Evolutionary conservation across 805 yeast genomes (phyloP), one percentile per base, ranked within the genome.

Genomic region (Debaryomyces maramus): DNA sequence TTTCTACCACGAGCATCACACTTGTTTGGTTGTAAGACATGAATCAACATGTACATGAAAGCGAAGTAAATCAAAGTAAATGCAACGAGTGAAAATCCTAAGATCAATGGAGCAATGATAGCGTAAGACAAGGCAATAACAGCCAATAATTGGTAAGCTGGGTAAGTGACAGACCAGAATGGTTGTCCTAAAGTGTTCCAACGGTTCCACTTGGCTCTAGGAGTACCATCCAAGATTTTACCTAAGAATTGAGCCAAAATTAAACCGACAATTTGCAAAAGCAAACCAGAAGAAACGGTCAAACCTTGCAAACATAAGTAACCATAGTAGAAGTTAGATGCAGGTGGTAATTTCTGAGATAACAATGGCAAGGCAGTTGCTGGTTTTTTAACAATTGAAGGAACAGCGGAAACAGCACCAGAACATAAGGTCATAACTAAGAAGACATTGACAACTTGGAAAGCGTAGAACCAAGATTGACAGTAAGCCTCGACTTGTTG

Each of bases 121-220:
- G 96, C 70, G 64, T 91, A 91, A 42, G 81, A 75, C 38, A 90
- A 57, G 51, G 80, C 74, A 51, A 93, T 83, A 24, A 86, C 82
- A 7, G 82, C 78, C 66, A 89, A 70, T 45, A 88, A 72, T 49
- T 89, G 85, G 60, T 82, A 83, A 8, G 75, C 70, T 6, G 97
- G 97, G 64, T 85, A 91, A 10, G 79, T 68, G 13, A 85, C 80
- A 36, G 97, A 95, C 86, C 90, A 89, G 17, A 78, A 75, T 32
- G 90, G 85, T 30, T 76, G 72, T 9, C 80, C 74, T 51, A 91
- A 69, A 1, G 70, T 73, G 58, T 78, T 79, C 58, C 64, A 78
- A 55, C 96, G 80, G 44, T 62, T 78, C 97, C 97, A 91, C 69
- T 84, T 86, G 65, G 88, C 83, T 67, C 98, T 81, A 45, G 98